Percentiles rank a stretch among this genome's conserved stretches.
Evolutionary conservation across 2,329 filamentous ascomycete genomes (phyloP).

Genomic region (Talaromyces sp.): DNA sequence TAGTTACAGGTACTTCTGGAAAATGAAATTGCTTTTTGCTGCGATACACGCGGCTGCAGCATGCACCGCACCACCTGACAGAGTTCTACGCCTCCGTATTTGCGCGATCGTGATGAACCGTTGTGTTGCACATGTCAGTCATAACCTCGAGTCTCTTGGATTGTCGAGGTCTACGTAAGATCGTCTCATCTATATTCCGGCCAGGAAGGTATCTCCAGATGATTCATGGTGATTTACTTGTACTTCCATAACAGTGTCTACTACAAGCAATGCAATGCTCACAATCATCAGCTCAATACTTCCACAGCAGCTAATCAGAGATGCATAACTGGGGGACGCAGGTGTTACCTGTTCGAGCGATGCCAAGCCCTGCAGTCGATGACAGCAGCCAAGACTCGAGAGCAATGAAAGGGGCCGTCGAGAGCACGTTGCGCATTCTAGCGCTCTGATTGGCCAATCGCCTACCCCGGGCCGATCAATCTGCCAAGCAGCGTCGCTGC

Average conservation of each 20-base stretch:
- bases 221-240: not conserved
- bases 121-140: not conserved
- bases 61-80: not conserved
- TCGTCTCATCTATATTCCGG: not conserved
- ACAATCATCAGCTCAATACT: not conserved
- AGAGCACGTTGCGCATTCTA: not conserved
- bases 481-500: not conserved
- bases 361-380: not conserved
- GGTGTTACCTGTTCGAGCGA: not conserved
- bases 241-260: too few species aligned
- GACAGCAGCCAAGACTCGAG: not conserved
- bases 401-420: constrained; percentile 1
- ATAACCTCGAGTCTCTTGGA: not conserved
- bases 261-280: not conserved
- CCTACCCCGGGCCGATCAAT: not conserved
- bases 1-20: not conserved
- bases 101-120: not conserved
- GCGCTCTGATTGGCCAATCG: not conserved
- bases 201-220: not conserved
- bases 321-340: not conserved
- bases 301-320: too few species aligned
- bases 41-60: constrained; percentile 3
- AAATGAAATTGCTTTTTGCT: not conserved
- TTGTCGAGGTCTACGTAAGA: not conserved
- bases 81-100: not conserved